These are phyloP conservation scores for Nemania sp. DNA, from an alignment of 2,329 filamentous ascomycete genomes.

Conservation along the genomic window DNA sequence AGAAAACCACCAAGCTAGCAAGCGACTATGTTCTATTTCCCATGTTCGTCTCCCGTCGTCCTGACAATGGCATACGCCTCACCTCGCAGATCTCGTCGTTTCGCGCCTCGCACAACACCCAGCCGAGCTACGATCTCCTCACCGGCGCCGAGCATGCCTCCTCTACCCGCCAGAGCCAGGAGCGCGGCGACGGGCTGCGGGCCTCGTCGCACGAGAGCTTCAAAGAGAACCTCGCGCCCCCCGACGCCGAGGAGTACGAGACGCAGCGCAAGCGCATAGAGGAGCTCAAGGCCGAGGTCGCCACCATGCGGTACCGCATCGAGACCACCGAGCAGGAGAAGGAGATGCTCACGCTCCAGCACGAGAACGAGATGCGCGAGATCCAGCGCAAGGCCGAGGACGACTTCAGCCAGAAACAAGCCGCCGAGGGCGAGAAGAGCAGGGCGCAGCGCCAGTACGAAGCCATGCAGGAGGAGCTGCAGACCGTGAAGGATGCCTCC, in stretches of 20 bases:
- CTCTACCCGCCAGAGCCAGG: slow-evolving; percentile 47
- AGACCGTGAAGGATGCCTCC: slow-evolving; percentile 54
- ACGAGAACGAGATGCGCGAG: slow-evolving; percentile 83
- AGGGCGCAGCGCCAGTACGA: slow-evolving; percentile 57
- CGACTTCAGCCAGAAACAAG: slow-evolving; percentile 72
- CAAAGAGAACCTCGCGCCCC: slow-evolving; percentile 63
- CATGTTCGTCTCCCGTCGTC: neutral
- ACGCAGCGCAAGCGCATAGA: slow-evolving; percentile 65
- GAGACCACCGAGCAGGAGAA: slow-evolving; percentile 87
- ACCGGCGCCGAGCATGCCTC: slow-evolving; percentile 54
- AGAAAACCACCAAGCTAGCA: too few relatives aligned
- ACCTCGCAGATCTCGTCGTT: slow-evolving; percentile 49
- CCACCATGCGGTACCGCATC: slow-evolving; percentile 84
- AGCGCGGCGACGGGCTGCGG: slow-evolving; percentile 45
- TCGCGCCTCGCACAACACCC: slow-evolving; percentile 53
- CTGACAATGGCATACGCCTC: neutral
- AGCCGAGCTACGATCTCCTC: slow-evolving; percentile 64
- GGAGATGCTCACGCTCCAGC: slow-evolving; percentile 76
- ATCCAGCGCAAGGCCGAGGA: slow-evolving; percentile 80
- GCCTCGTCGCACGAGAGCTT: slow-evolving; percentile 60
- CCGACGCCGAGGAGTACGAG: slow-evolving; percentile 64
- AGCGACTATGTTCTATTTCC: too few relatives aligned
- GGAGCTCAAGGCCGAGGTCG: slow-evolving; percentile 86
- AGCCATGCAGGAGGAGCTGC: slow-evolving; percentile 55
- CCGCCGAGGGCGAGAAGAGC: slow-evolving; percentile 59